These are phyloP conservation scores for Platanthera guangdongensis DNA, from an alignment of 106 monocot genomes.

Conservation along the genomic window DNA sequence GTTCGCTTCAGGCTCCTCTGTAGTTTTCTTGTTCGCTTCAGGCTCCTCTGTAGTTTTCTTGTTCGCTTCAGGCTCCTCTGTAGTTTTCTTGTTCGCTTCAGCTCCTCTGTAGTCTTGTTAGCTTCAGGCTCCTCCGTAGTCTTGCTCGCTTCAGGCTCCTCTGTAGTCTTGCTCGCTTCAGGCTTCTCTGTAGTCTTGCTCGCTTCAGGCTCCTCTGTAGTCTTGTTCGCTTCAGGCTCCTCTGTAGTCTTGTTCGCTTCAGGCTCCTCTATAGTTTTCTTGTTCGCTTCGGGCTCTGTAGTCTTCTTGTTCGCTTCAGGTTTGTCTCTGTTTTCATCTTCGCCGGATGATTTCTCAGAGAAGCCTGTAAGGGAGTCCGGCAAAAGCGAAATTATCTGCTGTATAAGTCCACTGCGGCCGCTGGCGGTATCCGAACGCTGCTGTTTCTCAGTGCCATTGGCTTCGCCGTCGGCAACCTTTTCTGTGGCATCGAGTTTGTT, in stretches of 20 bases:
- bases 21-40: too few species aligned
- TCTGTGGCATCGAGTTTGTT: background rate
- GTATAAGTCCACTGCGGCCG: background rate
- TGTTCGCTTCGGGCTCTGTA: background rate
- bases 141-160: too few species aligned
- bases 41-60: too few species aligned
- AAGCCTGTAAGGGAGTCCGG: background rate
- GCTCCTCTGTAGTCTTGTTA: too few species aligned
- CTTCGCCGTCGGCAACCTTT: background rate
- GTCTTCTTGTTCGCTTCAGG: background rate
- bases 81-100: too few species aligned
- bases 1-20: too few species aligned
- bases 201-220: too few species aligned
- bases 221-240: too few species aligned
- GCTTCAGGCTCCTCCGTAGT: too few species aligned
- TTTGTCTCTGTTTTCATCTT: background rate
- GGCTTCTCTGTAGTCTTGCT: too few species aligned
- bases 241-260: background rate
- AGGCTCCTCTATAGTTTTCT: background rate
- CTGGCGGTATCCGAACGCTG: background rate
- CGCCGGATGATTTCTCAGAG: background rate
- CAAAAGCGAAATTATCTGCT: background rate
- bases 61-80: too few species aligned
- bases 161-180: too few species aligned
- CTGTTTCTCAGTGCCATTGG: background rate